Percentiles rank a stretch among this genome's conserved stretches.
Conservation (phyloP, 495 filamentous ascomycete species). For the Talaromyces adpressus region DNA sequence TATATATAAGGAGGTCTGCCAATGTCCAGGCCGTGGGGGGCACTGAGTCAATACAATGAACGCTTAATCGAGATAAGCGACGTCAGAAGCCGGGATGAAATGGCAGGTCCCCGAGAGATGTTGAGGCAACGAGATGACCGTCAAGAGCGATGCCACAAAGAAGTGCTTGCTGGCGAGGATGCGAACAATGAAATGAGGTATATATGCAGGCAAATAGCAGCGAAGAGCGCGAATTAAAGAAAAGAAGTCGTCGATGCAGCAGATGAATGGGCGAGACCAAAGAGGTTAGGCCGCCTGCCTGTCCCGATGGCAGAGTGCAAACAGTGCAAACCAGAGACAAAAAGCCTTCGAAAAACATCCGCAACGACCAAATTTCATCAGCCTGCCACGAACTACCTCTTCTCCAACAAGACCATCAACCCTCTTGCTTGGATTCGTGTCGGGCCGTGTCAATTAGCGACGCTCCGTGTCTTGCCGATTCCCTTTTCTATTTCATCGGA, state of each 20-base stretch:
- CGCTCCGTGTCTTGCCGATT: not conserved
- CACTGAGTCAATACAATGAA: not conserved
- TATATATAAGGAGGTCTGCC: not conserved
- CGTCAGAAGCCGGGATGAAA: conserved; percentile 2
- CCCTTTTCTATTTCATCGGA: not conserved
- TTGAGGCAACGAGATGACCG: not conserved
- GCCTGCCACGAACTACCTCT: not conserved
- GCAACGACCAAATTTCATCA: conserved; percentile 10
- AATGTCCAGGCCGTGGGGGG: not conserved
- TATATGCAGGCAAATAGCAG: not conserved
- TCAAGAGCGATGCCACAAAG: not conserved
- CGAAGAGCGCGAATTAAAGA: not conserved
- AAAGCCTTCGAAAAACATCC: conserved; percentile 4
- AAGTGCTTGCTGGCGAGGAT: not conserved
- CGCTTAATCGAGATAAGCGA: conserved; percentile 1
- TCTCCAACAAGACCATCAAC: not conserved
- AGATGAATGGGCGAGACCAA: not conserved
- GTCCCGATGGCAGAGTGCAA: not conserved
- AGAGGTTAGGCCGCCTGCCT: not conserved
- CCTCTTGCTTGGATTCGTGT: not conserved
- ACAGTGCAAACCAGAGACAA: conserved; percentile 7
- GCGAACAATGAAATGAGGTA: not conserved
- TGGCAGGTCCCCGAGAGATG: not conserved
- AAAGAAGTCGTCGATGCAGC: not conserved
- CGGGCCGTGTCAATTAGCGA: not conserved